Base-by-base conservation (phyloP, 352 stramenopile species). In the Phytophthora nicotianae region DNA sequence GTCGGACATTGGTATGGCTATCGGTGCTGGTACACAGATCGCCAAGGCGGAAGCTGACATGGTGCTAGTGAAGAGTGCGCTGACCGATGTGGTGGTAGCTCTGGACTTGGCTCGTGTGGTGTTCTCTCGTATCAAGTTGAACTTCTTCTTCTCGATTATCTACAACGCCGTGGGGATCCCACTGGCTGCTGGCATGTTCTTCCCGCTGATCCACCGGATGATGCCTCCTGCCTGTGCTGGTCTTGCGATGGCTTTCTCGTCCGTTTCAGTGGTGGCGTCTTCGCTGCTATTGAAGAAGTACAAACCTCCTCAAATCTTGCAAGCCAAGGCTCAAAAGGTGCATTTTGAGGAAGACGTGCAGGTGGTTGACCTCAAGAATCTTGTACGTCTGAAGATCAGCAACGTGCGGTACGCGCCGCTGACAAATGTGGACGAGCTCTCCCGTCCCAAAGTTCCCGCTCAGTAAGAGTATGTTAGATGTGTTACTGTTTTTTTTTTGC, bases 1-100 rank as follows among this genome's bases (percentile, higher is more conserved):
- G 50, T 91, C 94, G 10, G 91, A 98, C 62, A 78, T 98, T 4
- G 93, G 95, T 7, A 93, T 98, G 73, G 93, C 95, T 1, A 93
- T 96, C 35, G 95, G 93, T 23, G 89, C 93, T 4, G 95, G 93
- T 13, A 98, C 95, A 14, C 82, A 96, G 55, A 93, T 96, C 38
- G 89, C 89, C 14, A 91, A 94, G 60, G 89, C 84, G 0, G 84
- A 93, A 51, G 88, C 88, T 1, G 87, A 96, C 53, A 94, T 96
- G 84, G 86, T 96, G 10, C 51, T 96, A n/a, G 83, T 96, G 14
- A 96, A 96, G 67, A 91, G 76, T 67, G 79, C 91, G 23, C 57
- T 96, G 33, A 77, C 65, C 3, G 89, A 96, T 38, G 86, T 96
- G n/a, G 81, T 96, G 17, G 83, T 91, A 13, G 89, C 89, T 0